Base-by-base conservation (phyloP, 768 basidiomycete species). In the Phlegmacium glaucopus region DNA sequence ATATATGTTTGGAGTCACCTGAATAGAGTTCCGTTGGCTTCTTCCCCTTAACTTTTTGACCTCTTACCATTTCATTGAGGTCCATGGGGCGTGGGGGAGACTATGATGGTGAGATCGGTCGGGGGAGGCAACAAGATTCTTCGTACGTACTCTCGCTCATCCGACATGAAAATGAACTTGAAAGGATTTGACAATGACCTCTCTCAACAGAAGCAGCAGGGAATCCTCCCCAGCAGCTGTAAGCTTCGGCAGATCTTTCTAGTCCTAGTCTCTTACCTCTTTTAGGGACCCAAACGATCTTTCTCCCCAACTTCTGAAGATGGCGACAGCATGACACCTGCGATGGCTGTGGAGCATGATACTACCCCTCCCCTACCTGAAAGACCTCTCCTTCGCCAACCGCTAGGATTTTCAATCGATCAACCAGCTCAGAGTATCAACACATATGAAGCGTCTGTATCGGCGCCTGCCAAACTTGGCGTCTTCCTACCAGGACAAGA, bases 401-500 rank as follows among this genome's bases (percentile, higher is more conserved):
- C 79, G n/a, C 64, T 85, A 32, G 83, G 69, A 16, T 84, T 83
- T 55, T 61, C 70, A 8, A 37, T 42, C 30, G 46, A 47, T 43
- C 52, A 56, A 49, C 59, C 61, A 26, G 67, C 68, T 25, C 55
- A 62, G 36, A 62, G 56, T 45, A 55, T 72, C 34, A 69, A 60
- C 36, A 78, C 75, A 26, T 78, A 78, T 51, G 63, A 77, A 52
- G 71, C 71, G 9, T 46, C 67, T 13, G 61, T 61, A 18, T 42
- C 61, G 9, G 44, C 52, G 12, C 47, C 49, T 9, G 46, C 54
- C 17, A 64, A 51, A 6, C 62, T 54, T 10, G 53, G 61, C 2
- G 53, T 61, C 26, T 83, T 79, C 57, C 71, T 83, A 30, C 81
- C 82, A n/a, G 82, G 81, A 6, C 82, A 83, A 56, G 53, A 55